Base-by-base conservation (phyloP, 2,329 filamentous ascomycete genomes). In the Sclerotiophoma versabilis region DNA sequence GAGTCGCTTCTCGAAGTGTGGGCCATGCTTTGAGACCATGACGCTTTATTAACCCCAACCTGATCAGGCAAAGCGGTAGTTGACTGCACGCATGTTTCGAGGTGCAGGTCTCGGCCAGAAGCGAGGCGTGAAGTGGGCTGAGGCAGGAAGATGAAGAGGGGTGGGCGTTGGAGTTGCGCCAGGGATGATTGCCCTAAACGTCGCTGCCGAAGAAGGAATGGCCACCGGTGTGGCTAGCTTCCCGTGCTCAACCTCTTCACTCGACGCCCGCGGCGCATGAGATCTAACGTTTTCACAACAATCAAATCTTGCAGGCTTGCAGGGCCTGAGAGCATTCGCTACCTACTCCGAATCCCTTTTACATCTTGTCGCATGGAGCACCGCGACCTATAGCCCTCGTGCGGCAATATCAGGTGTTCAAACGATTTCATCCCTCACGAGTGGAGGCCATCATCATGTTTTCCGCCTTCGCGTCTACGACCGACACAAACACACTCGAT, bases 401-500 rank as follows among this genome's bases (percentile, higher is more conserved):
- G 52, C 49, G 56, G 53, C 57, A 50, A 57, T 55, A 61, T 69
- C 68, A 66, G 69, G 66, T 69, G 68, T 43, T 54, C 57, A 66
- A 65, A 63, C 66, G 59, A 57, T 59, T 54, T 57, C 49, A 51
- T 36, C 44, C 54, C 56, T 60, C 58, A 57, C 59, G 47, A 48
- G 41, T 37, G 48, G 33, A 51, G 39, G 39, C 33, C 37, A 32
- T 27, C 64, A 67, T 48, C 59, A 75, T 75, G 70, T 74, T 72
- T 62, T 68, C 70, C 42, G 66, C 70, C 54, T 64, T 74, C 63
- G 62, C 65, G 59, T 58, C 70, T 51, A 66, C 68, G 46, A 57
- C 63, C 65, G 70, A 74, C 52, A 55, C 68, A 54, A 68, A 65
- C 59, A 66, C 65, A 30, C 62, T 74, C 62, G 66, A 72, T 61